Evolutionary conservation across 2,329 filamentous ascomycete species (phyloP).

Genomic region (Thelonectria discophora): DNA sequence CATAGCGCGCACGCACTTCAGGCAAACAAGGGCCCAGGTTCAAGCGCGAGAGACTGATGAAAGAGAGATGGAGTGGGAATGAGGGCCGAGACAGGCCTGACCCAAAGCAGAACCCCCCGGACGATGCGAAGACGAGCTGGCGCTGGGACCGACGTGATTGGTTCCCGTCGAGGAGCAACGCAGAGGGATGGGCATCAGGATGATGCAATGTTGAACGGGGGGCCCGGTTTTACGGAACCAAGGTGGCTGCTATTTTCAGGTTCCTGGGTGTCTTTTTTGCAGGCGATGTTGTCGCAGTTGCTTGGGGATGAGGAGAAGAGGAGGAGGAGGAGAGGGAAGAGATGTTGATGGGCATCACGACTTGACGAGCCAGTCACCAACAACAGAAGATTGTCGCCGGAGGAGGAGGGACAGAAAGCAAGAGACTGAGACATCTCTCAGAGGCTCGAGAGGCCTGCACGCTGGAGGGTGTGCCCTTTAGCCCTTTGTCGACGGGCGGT

Average conservation of each 20-base stretch:
- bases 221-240: slow-evolving; percentile 38
- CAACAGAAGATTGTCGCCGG: slow-evolving; percentile 19
- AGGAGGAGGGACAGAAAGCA: slow-evolving; percentile 19
- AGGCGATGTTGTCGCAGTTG: slow-evolving; percentile 11
- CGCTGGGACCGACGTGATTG: slow-evolving; percentile 26
- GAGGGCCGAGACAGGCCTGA: slow-evolving; percentile 40
- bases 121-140: slow-evolving; percentile 35
- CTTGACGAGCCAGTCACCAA: slow-evolving; percentile 27
- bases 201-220: slow-evolving; percentile 43
- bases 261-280: no score
- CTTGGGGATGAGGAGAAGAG: slow-evolving; percentile 8
- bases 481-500: no score
- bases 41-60: no score
- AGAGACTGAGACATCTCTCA: slow-evolving; percentile 17
- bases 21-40: slow-evolving; percentile 28
- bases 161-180: slow-evolving; percentile 23
- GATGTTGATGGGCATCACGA: slow-evolving; percentile 23
- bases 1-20: slow-evolving; percentile 21
- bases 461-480: no score
- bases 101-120: slow-evolving; percentile 30
- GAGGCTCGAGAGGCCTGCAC: no score
- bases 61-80: no score
- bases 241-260: slow-evolving; percentile 37
- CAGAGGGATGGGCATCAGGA: slow-evolving; percentile 38
- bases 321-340: slow-evolving; percentile 19